Evolutionary conservation across 352 stramenopile genomes (phyloP).

Genomic region (Phytophthora ramorum): DNA sequence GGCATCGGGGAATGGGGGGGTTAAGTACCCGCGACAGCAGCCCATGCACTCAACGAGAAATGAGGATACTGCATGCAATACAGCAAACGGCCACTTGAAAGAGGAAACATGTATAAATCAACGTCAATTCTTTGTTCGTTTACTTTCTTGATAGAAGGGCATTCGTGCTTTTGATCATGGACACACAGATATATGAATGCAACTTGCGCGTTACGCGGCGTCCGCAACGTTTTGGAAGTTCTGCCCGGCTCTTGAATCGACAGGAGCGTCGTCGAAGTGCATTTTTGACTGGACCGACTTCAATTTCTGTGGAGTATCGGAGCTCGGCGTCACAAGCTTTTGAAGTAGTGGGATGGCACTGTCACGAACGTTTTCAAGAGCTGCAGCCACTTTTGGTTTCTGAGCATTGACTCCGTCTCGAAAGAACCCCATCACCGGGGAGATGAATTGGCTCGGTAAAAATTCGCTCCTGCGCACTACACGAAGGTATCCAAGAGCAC

Average conservation of each 20-base stretch:
- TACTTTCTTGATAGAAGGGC: too few relatives aligned
- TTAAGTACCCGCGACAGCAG: too few relatives aligned
- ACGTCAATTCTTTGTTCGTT: too few relatives aligned
- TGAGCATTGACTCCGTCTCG: conserved; percentile 6
- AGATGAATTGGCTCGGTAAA: neutral
- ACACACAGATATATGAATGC: neutral
- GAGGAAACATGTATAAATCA: too few relatives aligned
- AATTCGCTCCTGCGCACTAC: neutral
- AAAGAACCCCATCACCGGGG: neutral
- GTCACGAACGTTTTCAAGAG: conserved; percentile 5
- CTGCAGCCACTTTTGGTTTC: conserved; percentile 4
- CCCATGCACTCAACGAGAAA: too few relatives aligned
- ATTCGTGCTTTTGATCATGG: too few relatives aligned
- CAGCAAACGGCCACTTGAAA: too few relatives aligned
- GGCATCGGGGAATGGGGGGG: too few relatives aligned
- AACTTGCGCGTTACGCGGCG: neutral
- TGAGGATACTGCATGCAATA: too few relatives aligned
- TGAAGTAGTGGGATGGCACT: conserved; percentile 13
- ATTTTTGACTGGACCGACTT: neutral
- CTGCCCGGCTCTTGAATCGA: neutral
- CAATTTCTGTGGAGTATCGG: neutral
- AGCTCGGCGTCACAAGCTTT: neutral
- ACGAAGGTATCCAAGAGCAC: conserved; percentile 3
- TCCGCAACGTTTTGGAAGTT: neutral
- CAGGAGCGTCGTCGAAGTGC: neutral